Evolutionary conservation across 192 early-diverging fungal species (phyloP).

Genomic region (Entomortierella chlamydospora): DNA sequence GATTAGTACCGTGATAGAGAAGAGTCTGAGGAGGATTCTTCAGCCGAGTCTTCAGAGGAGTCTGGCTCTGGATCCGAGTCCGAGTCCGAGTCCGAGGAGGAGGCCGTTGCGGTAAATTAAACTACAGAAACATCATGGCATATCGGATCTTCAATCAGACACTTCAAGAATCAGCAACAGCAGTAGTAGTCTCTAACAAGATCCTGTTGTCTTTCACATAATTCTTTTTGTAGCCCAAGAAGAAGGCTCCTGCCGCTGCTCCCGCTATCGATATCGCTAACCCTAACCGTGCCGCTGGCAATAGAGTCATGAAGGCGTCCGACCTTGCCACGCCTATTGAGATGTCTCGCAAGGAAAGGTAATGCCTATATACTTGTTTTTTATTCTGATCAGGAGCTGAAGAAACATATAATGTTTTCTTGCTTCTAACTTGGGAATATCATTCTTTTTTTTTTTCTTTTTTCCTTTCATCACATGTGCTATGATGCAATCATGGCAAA

Average conservation of each 20-base stretch:
- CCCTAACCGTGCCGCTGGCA: slow-evolving; percentile 48
- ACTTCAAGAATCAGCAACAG: too few species aligned
- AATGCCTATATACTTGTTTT: background rate
- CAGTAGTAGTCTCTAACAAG: too few species aligned
- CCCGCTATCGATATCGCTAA: slow-evolving; percentile 31
- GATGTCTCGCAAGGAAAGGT: slow-evolving; percentile 57
- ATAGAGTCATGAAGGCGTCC: slow-evolving; percentile 50
- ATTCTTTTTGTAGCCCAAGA: slow-evolving; percentile 18
- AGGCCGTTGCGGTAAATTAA: slow-evolving; percentile 4
- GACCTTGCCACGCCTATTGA: slow-evolving; percentile 51
- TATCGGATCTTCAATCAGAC: too few species aligned
- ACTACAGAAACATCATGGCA: background rate
- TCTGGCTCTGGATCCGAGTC: slow-evolving; percentile 21
- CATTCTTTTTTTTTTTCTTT: background rate
- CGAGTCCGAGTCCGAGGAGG: slow-evolving; percentile 45
- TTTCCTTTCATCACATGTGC: background rate
- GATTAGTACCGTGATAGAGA: slow-evolving; percentile 52
- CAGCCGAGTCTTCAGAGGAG: slow-evolving; percentile 40
- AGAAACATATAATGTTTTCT: too few species aligned
- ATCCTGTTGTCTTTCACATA: background rate
- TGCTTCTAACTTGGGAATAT: too few species aligned
- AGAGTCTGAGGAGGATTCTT: slow-evolving; percentile 42
- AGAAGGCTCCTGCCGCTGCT: slow-evolving; percentile 11
- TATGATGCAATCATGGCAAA: background rate
- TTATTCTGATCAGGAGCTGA: background rate